These are phyloP conservation scores for Aspergillaceae sp. DNA, from an alignment of 2,329 filamentous ascomycete species.

Conservation along the genomic window DNA sequence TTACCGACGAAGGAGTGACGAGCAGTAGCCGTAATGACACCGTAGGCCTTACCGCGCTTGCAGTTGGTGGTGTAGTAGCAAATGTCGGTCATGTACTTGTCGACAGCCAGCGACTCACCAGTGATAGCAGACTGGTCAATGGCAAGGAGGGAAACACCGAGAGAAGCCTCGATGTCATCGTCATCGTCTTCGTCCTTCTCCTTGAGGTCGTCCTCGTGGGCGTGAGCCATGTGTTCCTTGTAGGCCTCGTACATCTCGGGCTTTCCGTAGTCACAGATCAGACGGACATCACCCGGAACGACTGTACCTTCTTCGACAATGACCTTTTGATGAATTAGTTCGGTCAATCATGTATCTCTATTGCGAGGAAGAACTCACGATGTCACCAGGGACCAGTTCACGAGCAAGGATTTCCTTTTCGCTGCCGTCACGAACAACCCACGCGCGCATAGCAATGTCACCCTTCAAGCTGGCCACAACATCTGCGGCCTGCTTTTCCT, in stretches of 20 bases:
- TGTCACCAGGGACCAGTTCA: slow-evolving; percentile 68
- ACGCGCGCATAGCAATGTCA: slow-evolving; percentile 68
- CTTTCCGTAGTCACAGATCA: slow-evolving; percentile 64
- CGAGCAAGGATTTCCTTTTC: slow-evolving; percentile 61
- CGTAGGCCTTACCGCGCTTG: slow-evolving; percentile 71
- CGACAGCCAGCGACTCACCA: slow-evolving; percentile 62
- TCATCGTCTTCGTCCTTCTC: slow-evolving; percentile 52
- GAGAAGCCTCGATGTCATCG: slow-evolving; percentile 48
- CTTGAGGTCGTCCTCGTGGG: slow-evolving; percentile 52
- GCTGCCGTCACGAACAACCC: slow-evolving; percentile 57
- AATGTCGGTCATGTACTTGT: slow-evolving; percentile 59
- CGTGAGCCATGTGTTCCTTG: slow-evolving; percentile 55
- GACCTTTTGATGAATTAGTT: slow-evolving; percentile 35
- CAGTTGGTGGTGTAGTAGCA: slow-evolving; percentile 74
- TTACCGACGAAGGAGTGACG: slow-evolving; percentile 68
- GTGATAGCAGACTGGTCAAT: slow-evolving; percentile 74
- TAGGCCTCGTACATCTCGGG: slow-evolving; percentile 60
- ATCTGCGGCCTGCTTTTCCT: slow-evolving; percentile 72
- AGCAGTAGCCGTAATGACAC: slow-evolving; percentile 58
- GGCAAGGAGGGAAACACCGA: slow-evolving; percentile 58
- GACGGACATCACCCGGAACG: slow-evolving; percentile 59
- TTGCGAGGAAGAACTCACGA: slow-evolving; percentile 42
- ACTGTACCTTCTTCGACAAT: slow-evolving; percentile 64
- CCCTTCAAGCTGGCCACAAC: slow-evolving; percentile 67
- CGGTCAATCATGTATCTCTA: too few relatives aligned